Conservation (phyloP, 257 asterid genomes). For the Solanum habrochaites region DNA sequence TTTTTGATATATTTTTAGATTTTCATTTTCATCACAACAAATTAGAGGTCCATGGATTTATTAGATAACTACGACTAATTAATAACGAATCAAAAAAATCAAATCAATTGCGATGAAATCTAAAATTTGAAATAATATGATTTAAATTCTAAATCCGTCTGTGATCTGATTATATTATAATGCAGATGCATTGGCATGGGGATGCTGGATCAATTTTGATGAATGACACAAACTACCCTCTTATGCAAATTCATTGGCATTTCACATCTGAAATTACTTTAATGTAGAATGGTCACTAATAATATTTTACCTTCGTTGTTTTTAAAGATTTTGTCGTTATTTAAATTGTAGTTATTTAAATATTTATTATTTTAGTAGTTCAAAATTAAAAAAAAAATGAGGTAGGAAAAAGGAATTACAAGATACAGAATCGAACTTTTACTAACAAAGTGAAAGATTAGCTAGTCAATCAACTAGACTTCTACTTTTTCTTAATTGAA, state of each 20-base stretch:
- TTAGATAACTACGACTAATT: too few relatives aligned
- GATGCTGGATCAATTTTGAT: conserved; percentile 42
- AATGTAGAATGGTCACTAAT: conserved; percentile 30
- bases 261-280: conserved; percentile 70
- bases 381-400: neutral
- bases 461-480: neutral
- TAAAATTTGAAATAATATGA: rapidly evolving
- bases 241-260: conserved; percentile 65
- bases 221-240: conserved; percentile 27
- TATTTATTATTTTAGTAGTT: neutral
- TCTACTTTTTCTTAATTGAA: neutral
- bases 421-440: neutral
- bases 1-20: too few relatives aligned
- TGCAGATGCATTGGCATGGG: conserved; percentile 49
- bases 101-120: neutral
- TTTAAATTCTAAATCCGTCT: neutral
- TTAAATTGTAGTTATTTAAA: too few relatives aligned
- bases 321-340: too few relatives aligned
- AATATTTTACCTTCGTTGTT: neutral
- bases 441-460: neutral
- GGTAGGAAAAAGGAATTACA: neutral
- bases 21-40: too few relatives aligned
- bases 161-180: neutral
- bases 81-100: neutral
- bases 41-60: neutral